Conservation (phyloP, 768 basidiomycete species). For the Suillus plorans region DNA sequence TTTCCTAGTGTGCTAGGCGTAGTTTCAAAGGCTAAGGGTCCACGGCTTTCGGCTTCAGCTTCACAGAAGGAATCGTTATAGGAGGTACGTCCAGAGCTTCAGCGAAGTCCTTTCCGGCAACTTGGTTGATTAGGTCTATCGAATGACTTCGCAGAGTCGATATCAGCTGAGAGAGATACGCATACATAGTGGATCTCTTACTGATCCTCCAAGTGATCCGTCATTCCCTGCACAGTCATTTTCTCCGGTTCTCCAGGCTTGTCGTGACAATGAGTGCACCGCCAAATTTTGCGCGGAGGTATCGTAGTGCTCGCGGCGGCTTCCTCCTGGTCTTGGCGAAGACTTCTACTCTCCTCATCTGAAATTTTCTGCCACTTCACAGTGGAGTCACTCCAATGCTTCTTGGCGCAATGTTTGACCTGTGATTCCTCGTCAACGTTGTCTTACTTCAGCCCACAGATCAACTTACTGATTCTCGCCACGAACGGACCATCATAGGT, state of each 20-base stretch:
- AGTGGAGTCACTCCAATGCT: not conserved
- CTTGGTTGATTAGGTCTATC: not conserved
- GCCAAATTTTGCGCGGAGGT: conserved; percentile 1
- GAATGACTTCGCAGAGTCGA: not conserved
- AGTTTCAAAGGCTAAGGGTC: not conserved
- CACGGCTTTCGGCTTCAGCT: not conserved
- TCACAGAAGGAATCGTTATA: not conserved
- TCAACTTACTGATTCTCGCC: conserved; percentile 9
- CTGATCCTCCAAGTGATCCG: not conserved
- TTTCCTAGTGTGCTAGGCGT: too few species aligned
- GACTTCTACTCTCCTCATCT: not conserved
- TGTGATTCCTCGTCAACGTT: not conserved
- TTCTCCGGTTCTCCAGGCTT: not conserved
- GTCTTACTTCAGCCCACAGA: not conserved
- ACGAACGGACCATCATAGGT: conserved; percentile 7
- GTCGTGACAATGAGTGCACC: not conserved
- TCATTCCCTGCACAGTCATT: not conserved
- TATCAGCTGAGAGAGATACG: not conserved
- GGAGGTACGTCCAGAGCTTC: conserved; percentile 1
- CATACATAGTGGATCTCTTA: not conserved
- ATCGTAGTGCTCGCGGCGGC: not conserved
- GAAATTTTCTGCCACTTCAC: conserved; percentile 1
- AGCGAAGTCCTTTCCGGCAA: not conserved
- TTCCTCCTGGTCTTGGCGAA: not conserved
- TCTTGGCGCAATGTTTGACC: not conserved